Base-by-base conservation (phyloP, 2,329 filamentous ascomycete genomes). In the Aureobasidium musti region DNA sequence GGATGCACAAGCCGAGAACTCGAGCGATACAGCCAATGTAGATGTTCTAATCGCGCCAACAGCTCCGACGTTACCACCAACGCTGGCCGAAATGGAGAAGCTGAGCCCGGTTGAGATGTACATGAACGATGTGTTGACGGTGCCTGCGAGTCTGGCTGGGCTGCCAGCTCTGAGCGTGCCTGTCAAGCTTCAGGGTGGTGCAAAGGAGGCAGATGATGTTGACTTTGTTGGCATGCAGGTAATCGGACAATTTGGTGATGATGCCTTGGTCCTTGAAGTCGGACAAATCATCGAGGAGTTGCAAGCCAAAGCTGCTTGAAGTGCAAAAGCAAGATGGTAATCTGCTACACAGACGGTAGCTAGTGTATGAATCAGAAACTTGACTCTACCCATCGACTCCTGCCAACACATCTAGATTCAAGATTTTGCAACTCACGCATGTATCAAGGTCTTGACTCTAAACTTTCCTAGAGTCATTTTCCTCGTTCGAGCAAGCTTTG, bases 81-180 rank as follows among this genome's bases (percentile, higher is more conserved):
- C 77, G 7, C 75, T 95, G 7, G 79, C 82, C 3, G 83, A 88
- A 6, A 75, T 95, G 39, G 72, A 80, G 68, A 73, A 77, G 11
- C 82, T 86, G 76, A 77, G 79, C 19, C 78, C 84, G 0, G 79
- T 96, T n/a, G 87, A 94, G 72, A 85, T 85, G 1, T 98, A 97
- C 74, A 90, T 91, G 82, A 97, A 95, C 73, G 95, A 99, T 78
- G 89, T 98, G 1, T 94, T 98, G 73, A 98, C 95, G 0, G 94
- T 99, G 1, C 95, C 95, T 1, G 92, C 94, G 2, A 97, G 92
- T 78, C 81, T 99, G 70, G 95, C 94, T 0, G 95, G 95, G 0
- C 80, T 99, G 65, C 95, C 95, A 3, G 91, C 93, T 13, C 85
- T 97, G 60, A 97, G 90, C 71, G 83, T 99, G 13, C 94, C 95